Evolutionary conservation across 495 filamentous ascomycete genomes (phyloP), one percentile per base, ranked within the genome.

Genomic region (Aspergillus ostianus): DNA sequence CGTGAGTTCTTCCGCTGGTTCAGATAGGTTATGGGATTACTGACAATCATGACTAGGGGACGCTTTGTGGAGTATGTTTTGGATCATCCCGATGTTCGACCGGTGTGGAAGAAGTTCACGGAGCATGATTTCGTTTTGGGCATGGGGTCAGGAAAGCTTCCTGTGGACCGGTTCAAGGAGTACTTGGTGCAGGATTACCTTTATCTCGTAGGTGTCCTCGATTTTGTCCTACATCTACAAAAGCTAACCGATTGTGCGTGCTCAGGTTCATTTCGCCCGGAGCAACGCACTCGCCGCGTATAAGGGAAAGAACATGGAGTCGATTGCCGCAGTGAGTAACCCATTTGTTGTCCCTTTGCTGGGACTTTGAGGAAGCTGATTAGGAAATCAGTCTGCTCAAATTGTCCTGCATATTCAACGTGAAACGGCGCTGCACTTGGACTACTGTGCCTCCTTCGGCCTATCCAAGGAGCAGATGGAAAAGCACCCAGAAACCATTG

Each of bases 141-240:
- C n/a, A 71, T 97, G 67, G 92, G 87, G 0, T 77, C 86, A 62
- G 91, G 90, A 2, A 87, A 82, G 9, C 78, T 97, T 45, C 86
- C 87, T 2, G 55, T 85, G 2, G 84, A 89, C 49, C 82, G 80
- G 5, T 96, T 96, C 76, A 92, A 92, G 70, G 79, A 88, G 51
- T 97, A 96, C 66, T 78, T 97, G 47, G 80, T 93, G 21, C 92
- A 97, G 65, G 92, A 96, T 69, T 96, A 96, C 70, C 75, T 96
- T 30, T 97, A 91, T 64, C 77, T 97, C 20, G 90, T 95, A 57
- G 17, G 63, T 76, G 67, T n/a, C 54, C 50, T 45, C 13, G 18
- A 18, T 17, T 23, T 41, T 13, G 4, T 27, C 41, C 10, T 41
- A 41, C 10, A 41, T 20, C 10, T 15, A 18, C 29, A n/a, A 7